Evolutionary conservation across 108 stramenopile genomes (phyloP).

Genomic region (Nannochloropsis gaditana): DNA sequence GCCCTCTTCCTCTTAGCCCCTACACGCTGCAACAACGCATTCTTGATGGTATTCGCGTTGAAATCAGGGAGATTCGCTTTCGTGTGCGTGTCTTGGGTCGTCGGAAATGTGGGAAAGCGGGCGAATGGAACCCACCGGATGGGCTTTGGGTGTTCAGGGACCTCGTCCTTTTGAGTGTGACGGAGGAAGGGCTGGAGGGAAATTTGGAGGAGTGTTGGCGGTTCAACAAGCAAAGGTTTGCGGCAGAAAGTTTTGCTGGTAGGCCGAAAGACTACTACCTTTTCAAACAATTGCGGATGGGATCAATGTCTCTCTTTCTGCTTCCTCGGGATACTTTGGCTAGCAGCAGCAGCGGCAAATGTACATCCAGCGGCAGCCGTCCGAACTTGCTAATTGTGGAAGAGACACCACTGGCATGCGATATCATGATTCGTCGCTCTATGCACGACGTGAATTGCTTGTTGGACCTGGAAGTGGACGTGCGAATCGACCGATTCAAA

Average conservation of each 20-base stretch:
- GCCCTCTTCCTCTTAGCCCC: neutral
- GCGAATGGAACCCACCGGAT: constrained; percentile 11
- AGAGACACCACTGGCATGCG: neutral
- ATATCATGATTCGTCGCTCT: neutral
- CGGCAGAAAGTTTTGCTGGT: neutral
- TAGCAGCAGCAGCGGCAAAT: neutral
- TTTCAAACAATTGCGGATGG: neutral
- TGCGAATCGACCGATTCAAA: neutral
- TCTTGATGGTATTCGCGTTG: neutral
- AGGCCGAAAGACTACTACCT: constrained; percentile 2
- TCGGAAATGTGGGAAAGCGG: neutral
- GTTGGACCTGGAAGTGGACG: neutral
- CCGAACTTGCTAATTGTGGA: neutral
- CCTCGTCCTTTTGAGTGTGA: neutral
- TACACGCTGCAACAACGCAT: constrained; percentile 10
- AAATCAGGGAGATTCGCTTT: neutral
- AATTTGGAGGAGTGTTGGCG: neutral
- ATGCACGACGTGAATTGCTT: neutral
- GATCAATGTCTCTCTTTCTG: neutral
- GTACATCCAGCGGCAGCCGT: neutral
- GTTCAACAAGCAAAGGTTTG: constrained; percentile 2
- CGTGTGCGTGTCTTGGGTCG: neutral
- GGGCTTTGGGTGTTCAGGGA: neutral
- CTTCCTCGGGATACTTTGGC: neutral
- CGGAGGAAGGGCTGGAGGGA: neutral